Evolutionary conservation across 2,329 filamentous ascomycete genomes (phyloP).

Genomic region (Talaromyces sp.): DNA sequence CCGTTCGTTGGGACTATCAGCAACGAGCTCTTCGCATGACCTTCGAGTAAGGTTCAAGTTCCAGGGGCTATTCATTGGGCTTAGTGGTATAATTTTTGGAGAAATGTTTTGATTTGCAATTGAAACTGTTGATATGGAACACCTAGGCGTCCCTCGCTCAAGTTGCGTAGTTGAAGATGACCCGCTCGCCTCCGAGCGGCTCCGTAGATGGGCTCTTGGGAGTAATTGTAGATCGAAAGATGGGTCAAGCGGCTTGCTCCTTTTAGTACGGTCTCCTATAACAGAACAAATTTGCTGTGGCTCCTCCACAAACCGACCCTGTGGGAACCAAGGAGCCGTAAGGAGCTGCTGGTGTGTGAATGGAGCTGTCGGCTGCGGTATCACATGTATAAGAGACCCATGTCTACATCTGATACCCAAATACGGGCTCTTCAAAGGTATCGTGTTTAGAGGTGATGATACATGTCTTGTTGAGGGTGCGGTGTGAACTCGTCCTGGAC

Average conservation of each 20-base stretch:
- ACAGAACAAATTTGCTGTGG: background rate
- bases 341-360: background rate
- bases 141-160: background rate
- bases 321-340: background rate
- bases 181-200: conserved; percentile 2
- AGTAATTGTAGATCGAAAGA: conserved; percentile 1
- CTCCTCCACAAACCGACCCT: background rate
- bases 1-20: conserved; percentile 1
- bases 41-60: background rate
- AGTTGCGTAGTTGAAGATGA: background rate
- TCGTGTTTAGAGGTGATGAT: background rate
- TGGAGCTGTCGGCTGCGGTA: background rate
- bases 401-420: background rate
- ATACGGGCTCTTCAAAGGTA: background rate
- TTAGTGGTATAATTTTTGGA: background rate
- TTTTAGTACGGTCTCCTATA: background rate
- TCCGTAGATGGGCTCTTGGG: conserved; percentile 7
- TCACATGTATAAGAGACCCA: background rate
- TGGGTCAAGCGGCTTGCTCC: background rate
- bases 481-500: background rate
- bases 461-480: background rate
- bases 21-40: background rate
- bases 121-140: background rate
- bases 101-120: background rate
- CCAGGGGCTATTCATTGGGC: background rate